phyloP scores from a whole-genome alignment of 257 asterid genomes.

The Coffea canephora region DNA sequence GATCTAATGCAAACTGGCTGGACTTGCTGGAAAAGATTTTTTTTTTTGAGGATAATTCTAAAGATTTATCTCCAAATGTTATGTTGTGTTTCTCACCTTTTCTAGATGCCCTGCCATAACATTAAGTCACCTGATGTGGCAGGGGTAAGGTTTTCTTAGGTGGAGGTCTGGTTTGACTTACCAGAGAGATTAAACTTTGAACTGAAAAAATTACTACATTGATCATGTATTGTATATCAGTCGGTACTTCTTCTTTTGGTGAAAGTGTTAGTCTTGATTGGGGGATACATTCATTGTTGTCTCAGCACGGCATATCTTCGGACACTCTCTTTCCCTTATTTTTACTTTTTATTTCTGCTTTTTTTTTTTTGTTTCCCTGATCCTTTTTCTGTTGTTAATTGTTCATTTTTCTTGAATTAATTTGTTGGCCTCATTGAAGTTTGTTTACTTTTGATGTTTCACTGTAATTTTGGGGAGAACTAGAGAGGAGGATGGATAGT shows the following conservation, averaged over 20 bases:
- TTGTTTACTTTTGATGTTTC: background rate
- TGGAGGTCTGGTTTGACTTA: background rate
- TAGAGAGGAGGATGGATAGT: background rate
- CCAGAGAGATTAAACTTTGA: background rate
- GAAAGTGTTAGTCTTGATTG: background rate
- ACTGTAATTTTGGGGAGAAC: background rate
- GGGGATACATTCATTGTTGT: background rate
- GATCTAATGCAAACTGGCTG: background rate
- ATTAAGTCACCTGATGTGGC: background rate
- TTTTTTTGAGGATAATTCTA: background rate
- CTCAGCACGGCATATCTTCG: background rate
- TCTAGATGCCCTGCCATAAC: background rate
- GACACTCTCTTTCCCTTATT: background rate
- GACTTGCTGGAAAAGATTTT: background rate
- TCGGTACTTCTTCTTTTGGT: background rate
- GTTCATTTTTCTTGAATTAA: background rate
- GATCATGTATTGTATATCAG: background rate
- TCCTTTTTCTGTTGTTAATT: background rate
- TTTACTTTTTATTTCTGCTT: background rate
- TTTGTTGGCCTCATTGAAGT: background rate
- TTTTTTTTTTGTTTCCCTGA: background rate
- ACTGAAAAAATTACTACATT: background rate
- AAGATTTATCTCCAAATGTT: background rate
- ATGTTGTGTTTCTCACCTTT: background rate
- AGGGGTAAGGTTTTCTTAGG: background rate